Percentiles rank a stretch among this genome's conserved stretches.
Conservation (phyloP, 2,329 filamentous ascomycete genomes). For the Stemphylium vesicarium region DNA sequence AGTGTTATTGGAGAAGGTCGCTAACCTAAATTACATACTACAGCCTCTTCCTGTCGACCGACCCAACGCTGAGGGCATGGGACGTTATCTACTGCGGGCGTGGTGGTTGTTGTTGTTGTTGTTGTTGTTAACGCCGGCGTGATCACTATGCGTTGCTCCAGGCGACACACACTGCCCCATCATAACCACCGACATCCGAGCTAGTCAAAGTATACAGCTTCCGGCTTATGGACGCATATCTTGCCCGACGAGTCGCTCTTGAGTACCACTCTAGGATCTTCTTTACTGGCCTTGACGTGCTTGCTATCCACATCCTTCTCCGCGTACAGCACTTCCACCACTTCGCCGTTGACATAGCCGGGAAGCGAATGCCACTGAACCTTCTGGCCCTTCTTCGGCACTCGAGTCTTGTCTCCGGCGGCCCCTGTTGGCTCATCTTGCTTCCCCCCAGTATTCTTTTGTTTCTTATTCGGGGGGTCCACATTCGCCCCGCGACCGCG, state of each 20-base stretch:
- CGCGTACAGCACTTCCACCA: constrained; percentile 51
- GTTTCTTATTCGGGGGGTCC: constrained; percentile 44
- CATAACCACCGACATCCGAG: not conserved
- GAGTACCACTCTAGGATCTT: constrained; percentile 53
- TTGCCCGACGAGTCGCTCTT: constrained; percentile 50
- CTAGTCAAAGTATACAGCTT: constrained; percentile 53
- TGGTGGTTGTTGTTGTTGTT: not conserved
- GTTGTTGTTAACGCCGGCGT: not conserved
- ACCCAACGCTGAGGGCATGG: not conserved
- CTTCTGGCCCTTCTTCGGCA: constrained; percentile 52
- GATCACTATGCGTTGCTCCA: not conserved
- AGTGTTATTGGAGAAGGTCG: constrained; percentile 8
- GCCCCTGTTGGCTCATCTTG: constrained; percentile 28
- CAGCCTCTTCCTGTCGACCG: not conserved
- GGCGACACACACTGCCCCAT: not conserved
- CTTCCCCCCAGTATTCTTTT: constrained; percentile 33
- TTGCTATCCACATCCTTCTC: constrained; percentile 53
- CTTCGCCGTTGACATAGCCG: constrained; percentile 51
- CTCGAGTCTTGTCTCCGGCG: constrained; percentile 45
- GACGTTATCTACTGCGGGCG: not conserved
- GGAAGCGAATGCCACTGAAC: constrained; percentile 52
- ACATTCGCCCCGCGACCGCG: constrained; percentile 38
- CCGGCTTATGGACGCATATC: constrained; percentile 53
- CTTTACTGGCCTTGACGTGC: constrained; percentile 50
- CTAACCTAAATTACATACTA: constrained; percentile 2